Conservation (phyloP, 2,329 filamentous ascomycete species). For the Penicillium sp. region DNA sequence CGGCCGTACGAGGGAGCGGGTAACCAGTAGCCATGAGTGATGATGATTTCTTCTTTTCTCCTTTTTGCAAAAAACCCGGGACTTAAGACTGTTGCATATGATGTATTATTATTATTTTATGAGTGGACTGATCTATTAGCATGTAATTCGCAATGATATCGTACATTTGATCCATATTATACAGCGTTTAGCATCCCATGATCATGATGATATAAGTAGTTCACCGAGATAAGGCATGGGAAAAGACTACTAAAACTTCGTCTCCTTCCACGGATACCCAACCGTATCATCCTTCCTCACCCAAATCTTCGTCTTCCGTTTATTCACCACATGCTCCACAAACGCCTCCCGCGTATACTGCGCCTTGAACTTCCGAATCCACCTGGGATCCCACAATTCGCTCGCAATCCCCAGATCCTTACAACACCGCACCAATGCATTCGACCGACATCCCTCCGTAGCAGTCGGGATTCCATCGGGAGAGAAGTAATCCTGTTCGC, state of each 20-base stretch:
- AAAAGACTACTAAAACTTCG: slow-evolving; percentile 13
- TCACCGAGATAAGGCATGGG: too few relatives aligned
- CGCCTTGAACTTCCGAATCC: slow-evolving; percentile 72
- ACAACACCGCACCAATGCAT: slow-evolving; percentile 94
- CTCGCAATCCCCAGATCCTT: slow-evolving; percentile 92
- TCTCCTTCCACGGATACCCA: slow-evolving; percentile 54
- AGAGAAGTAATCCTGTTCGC: slow-evolving; percentile 88
- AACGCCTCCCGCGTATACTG: slow-evolving; percentile 68
- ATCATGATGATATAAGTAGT: too few relatives aligned
- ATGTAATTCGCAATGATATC: too few relatives aligned
- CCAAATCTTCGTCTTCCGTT: slow-evolving; percentile 84
- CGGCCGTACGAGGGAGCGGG: too few relatives aligned
- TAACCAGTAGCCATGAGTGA: too few relatives aligned
- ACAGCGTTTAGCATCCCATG: too few relatives aligned
- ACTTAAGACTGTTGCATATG: too few relatives aligned
- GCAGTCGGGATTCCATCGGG: slow-evolving; percentile 85
- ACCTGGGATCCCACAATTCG: slow-evolving; percentile 93
- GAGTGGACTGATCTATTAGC: too few relatives aligned
- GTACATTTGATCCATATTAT: too few relatives aligned
- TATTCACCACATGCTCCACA: slow-evolving; percentile 77
- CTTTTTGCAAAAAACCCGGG: too few relatives aligned
- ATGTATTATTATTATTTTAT: too few relatives aligned
- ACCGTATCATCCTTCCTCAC: slow-evolving; percentile 72
- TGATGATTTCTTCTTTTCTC: too few relatives aligned
- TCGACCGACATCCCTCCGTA: slow-evolving; percentile 94